These are phyloP conservation scores for Paracoccidioides lutzii DNA, from an alignment of 2,329 filamentous ascomycete genomes.

Conservation along the genomic window DNA sequence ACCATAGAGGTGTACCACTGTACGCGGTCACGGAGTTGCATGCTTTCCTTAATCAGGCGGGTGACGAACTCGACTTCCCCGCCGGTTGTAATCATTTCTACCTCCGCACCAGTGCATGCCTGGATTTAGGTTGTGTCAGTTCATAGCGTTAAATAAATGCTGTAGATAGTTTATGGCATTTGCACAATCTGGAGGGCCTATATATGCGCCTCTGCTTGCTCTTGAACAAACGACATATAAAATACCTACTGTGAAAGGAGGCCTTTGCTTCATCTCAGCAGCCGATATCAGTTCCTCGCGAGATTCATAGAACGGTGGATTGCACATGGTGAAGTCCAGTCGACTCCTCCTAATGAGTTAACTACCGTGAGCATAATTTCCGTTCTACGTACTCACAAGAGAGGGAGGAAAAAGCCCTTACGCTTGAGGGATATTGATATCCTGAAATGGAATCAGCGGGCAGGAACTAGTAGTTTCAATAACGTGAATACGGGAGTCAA, in stretches of 20 bases:
- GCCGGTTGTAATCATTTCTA: slow-evolving; percentile 75
- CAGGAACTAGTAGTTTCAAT: slow-evolving; percentile 41
- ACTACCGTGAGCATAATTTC: neutral
- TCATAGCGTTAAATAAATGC: neutral
- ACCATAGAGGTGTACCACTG: slow-evolving; percentile 90
- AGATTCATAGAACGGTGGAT: slow-evolving; percentile 87
- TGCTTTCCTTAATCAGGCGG: slow-evolving; percentile 58
- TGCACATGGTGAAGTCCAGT: slow-evolving; percentile 81
- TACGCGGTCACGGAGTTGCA: slow-evolving; percentile 46
- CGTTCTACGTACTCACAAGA: neutral
- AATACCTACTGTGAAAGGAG: slow-evolving; percentile 53
- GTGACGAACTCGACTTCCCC: slow-evolving; percentile 66
- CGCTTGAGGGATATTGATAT: slow-evolving; percentile 10
- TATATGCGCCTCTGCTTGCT: too few relatives aligned
- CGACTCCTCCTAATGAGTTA: slow-evolving; percentile 16
- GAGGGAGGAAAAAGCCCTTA: slow-evolving; percentile 3
- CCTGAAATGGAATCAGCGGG: slow-evolving; percentile 47
- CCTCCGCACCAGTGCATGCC: slow-evolving; percentile 57
- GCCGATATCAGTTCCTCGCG: slow-evolving; percentile 53
- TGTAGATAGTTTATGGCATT: too few relatives aligned
- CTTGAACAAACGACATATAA: neutral
- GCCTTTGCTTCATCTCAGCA: slow-evolving; percentile 51
- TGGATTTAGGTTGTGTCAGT: slow-evolving; percentile 8
- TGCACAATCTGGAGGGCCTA: too few relatives aligned
- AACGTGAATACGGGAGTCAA: slow-evolving; percentile 53